Evolutionary conservation across 73 alveolate species (phyloP).

Genomic region (Blepharisma japonicum): DNA sequence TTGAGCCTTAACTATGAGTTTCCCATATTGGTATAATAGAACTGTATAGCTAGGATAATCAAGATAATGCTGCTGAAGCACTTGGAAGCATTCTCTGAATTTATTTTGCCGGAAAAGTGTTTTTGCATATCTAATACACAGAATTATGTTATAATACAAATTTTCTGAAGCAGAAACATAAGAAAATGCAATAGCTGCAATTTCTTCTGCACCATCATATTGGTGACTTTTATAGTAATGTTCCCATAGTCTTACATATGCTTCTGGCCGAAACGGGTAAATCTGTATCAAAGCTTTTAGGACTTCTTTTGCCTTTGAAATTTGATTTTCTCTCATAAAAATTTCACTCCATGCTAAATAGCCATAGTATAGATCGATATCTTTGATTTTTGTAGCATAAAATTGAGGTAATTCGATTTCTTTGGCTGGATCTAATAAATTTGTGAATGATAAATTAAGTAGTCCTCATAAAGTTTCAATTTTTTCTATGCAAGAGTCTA

Average conservation of each 20-base stretch:
- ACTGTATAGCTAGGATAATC: slow-evolving; percentile 34
- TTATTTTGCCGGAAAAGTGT: neutral
- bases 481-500: too few species aligned
- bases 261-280: slow-evolving; percentile 48
- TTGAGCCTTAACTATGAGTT: neutral
- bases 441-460: too few species aligned
- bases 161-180: neutral
- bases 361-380: slow-evolving; percentile 43
- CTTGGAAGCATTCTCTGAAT: slow-evolving; percentile 28
- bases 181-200: slow-evolving; percentile 16
- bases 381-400: slow-evolving; percentile 45
- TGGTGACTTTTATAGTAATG: neutral
- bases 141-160: neutral
- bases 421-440: too few species aligned
- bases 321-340: slow-evolving; percentile 24
- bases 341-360: slow-evolving; percentile 66
- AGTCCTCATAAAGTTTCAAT: too few species aligned
- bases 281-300: slow-evolving; percentile 39
- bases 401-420: slow-evolving; percentile 28
- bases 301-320: slow-evolving; percentile 36
- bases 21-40: slow-evolving; percentile 33
- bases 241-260: slow-evolving; percentile 62
- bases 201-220: slow-evolving; percentile 26
- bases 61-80: slow-evolving; percentile 33
- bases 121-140: slow-evolving; percentile 8